Base-by-base conservation (phyloP, 441 rosid species). In the Gossypium trilobum region DNA sequence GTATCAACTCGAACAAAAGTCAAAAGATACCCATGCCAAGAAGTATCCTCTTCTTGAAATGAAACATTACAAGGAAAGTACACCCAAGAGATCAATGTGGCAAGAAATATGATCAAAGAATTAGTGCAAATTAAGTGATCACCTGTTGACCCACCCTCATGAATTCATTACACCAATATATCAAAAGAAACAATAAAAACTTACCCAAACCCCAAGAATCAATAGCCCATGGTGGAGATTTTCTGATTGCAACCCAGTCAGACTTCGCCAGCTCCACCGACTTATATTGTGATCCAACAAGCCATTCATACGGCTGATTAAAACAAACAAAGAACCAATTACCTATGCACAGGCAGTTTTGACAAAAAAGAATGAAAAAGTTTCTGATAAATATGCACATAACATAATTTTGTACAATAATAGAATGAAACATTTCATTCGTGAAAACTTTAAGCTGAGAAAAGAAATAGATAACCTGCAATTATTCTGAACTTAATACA, bases 171-270 rank as follows among this genome's bases (percentile, higher is more conserved):
- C 17, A 13, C 17, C 29, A 52, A 54, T 17, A 66, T 13, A 51
- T 5, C 22, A 44, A 50, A 63, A 54, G 62, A 50, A 71, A 51
- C n/a, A 55, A 52, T 14, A 62, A 48, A 61, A 63, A 78, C 87
- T 83, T 81, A 93, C 99, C 99, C 82, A 95, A 87, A 33, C 97
- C 99, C 99, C 98, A 95, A 59, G 99, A 93, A 82, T 95, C 99
- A 79, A 93, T 91, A 74, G 95, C 83, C 98, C 98, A 95, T 54
- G 98, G 91, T 5, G 99, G 97, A 82, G 97, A 93, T 81, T 93
- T 91, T 82, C 99, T 87, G 67, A 95, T 84, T 62, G 91, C 76
- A 75, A 78, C 79, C 99, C 99, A 93, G 72, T 95, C 98, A 82
- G 97, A 91, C 81, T 95, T 95, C 42, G 71, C 87, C 83, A 91